phyloP scores from a whole-genome alignment of 176 grass and related monocot genomes.

The Dactylis glomerata region DNA sequence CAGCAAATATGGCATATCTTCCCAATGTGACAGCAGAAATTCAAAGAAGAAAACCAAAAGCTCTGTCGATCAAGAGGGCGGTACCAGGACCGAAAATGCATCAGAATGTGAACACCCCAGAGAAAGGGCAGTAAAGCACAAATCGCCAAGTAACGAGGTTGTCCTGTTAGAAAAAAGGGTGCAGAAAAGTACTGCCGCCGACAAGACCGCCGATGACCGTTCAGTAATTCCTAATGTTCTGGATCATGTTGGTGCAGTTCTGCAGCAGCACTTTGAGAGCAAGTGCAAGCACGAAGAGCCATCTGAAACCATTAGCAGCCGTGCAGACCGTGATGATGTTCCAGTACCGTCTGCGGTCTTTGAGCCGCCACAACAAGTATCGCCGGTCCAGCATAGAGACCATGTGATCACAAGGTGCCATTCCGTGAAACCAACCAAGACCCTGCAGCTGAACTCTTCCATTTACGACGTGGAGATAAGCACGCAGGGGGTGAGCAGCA shows the following conservation, averaged over 20 bases:
- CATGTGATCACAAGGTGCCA: background rate
- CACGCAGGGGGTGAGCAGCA: conserved; percentile 32
- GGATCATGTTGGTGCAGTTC: background rate
- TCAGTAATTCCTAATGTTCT: background rate
- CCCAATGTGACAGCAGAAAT: background rate
- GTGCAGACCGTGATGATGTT: conserved; percentile 24
- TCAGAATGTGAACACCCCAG: background rate
- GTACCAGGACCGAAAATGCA: conserved; percentile 2
- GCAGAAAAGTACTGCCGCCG: conserved; percentile 5
- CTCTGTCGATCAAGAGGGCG: conserved; percentile 17
- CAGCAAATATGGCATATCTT: conserved; percentile 21
- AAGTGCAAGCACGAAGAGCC: conserved; percentile 14
- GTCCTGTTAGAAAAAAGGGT: conserved; percentile 30
- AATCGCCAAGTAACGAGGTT: conserved; percentile 24
- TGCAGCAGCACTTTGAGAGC: conserved; percentile 1
- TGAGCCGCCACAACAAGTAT: conserved; percentile 19
- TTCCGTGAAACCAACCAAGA: conserved; percentile 50
- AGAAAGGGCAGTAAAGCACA: conserved; percentile 31
- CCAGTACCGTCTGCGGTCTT: conserved; percentile 27
- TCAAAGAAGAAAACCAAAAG: conserved; percentile 22
- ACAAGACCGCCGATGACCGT: conserved; percentile 16
- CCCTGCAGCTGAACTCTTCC: conserved; percentile 41
- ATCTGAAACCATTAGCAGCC: conserved; percentile 25
- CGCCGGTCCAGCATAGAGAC: conserved; percentile 13
- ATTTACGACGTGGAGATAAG: conserved; percentile 70